Percentiles rank a stretch among this genome's conserved stretches.
Conservation (phyloP, 371 early-diverging fungal species). For the Syncephalastrum racemosum region DNA sequence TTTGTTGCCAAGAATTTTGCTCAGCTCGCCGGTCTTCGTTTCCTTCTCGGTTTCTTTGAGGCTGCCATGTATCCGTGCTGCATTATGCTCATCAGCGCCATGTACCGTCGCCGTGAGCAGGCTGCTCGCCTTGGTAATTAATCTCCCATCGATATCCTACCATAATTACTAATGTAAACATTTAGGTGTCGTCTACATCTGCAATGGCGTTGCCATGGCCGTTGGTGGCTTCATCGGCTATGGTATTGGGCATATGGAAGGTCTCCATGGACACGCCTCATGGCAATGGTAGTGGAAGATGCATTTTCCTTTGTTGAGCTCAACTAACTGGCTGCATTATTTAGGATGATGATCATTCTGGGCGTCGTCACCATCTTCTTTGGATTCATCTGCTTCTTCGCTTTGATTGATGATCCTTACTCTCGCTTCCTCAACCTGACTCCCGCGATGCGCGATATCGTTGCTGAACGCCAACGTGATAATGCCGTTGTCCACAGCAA, state of each 20-base stretch:
- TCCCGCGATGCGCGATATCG: conserved; percentile 13
- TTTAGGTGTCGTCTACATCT: conserved; percentile 22
- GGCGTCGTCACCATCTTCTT: conserved; percentile 14
- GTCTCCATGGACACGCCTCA: conserved; percentile 26
- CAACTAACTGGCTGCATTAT: not conserved
- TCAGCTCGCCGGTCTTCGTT: conserved; percentile 32
- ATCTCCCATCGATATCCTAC: not conserved
- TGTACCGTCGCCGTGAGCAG: conserved; percentile 32
- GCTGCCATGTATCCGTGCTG: conserved; percentile 29
- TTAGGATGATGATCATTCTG: conserved; percentile 30
- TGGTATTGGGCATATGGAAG: conserved; percentile 50
- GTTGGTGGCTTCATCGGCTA: conserved; percentile 62
- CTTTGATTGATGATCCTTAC: conserved; percentile 18
- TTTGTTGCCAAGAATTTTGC: conserved; percentile 22
- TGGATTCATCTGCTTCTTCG: conserved; percentile 20
- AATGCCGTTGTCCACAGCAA: conserved; percentile 22
- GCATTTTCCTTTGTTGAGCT: not conserved
- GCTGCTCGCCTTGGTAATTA: conserved; percentile 17
- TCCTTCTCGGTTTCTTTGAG: conserved; percentile 31
- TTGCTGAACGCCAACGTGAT: conserved; percentile 15
- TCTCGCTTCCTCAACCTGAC: conserved; percentile 18
- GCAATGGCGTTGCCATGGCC: conserved; percentile 43
- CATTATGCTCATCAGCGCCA: conserved; percentile 23
- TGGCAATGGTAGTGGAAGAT: conserved; percentile 49
- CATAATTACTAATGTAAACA: not conserved